These are phyloP conservation scores for Apiotrichum montevideense DNA, from an alignment of 1,284 basidiomycete species.

Conservation along the genomic window DNA sequence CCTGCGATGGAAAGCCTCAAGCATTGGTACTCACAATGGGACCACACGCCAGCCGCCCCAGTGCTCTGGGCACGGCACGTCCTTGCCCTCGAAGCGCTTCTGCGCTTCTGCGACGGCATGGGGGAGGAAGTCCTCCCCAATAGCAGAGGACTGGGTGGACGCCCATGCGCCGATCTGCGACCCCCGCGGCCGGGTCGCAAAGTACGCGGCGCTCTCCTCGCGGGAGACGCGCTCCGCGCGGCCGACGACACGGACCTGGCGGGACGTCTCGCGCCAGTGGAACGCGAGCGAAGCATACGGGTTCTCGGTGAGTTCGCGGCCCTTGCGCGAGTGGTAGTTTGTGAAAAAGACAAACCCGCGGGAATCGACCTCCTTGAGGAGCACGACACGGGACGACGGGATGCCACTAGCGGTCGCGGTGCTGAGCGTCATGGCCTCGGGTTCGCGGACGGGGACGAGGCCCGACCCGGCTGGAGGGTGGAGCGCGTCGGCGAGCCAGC, in stretches of 20 bases:
- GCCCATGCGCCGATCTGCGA: constrained; percentile 89
- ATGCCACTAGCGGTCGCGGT: constrained; percentile 66
- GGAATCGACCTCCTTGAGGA: constrained; percentile 81
- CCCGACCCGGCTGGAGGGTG: constrained; percentile 31
- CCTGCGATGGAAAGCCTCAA: no score
- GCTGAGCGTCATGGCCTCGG: constrained; percentile 79
- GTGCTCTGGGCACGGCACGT: constrained; percentile 76
- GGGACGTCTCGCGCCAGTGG: constrained; percentile 83
- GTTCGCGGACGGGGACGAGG: constrained; percentile 58
- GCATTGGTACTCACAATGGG: constrained; percentile 60
- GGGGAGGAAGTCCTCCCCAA: constrained; percentile 65
- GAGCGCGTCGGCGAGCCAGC: constrained; percentile 69
- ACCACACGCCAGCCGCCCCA: constrained; percentile 97
- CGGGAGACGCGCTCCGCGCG: constrained; percentile 66
- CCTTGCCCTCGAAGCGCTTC: constrained; percentile 53
- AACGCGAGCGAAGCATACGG: constrained; percentile 76
- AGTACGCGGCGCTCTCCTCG: constrained; percentile 78
- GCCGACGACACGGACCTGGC: constrained; percentile 79
- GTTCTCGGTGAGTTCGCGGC: constrained; percentile 67
- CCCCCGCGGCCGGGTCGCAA: constrained; percentile 71
- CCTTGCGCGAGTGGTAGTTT: constrained; percentile 92
- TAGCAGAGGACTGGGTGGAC: constrained; percentile 72
- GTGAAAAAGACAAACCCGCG: constrained; percentile 92
- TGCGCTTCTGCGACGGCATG: constrained; percentile 58
- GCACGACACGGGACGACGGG: constrained; percentile 81